These are phyloP conservation scores for Pseudogymnoascus sp. DNA, from an alignment of 2,329 filamentous ascomycete species.

Conservation along the genomic window DNA sequence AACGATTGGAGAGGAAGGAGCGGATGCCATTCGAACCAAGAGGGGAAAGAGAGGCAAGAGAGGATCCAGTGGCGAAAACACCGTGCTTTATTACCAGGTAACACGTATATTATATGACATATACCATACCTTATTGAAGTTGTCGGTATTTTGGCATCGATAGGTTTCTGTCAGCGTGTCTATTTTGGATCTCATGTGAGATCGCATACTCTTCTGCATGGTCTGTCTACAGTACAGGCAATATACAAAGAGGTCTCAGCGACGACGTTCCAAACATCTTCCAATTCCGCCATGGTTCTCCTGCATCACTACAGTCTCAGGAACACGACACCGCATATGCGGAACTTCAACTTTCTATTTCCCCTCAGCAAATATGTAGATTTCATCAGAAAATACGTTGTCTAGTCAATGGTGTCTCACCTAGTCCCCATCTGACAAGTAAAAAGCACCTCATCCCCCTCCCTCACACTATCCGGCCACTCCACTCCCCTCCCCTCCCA, in stretches of 20 bases:
- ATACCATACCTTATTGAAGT: not conserved
- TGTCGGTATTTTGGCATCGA: not conserved
- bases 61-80: not conserved
- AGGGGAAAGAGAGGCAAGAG: not conserved
- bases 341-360: not conserved
- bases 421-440: constrained; percentile 12
- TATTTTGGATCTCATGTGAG: not conserved
- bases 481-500: not conserved
- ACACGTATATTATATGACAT: not conserved
- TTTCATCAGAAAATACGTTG: constrained; percentile 3
- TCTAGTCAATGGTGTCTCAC: constrained; percentile 6
- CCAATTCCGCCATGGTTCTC: not conserved
- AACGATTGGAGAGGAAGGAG: constrained; percentile 3
- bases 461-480: not conserved
- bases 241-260: not conserved
- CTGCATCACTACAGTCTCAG: not conserved
- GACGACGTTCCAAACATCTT: not conserved
- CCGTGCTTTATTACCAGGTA: not conserved
- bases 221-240: not conserved
- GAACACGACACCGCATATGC: not conserved
- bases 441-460: constrained; percentile 4
- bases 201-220: too few species aligned
- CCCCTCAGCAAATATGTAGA: not conserved
- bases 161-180: not conserved
- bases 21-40: not conserved